These are phyloP conservation scores for Penicillium parvum DNA, from an alignment of 495 filamentous ascomycete genomes.

Conservation along the genomic window DNA sequence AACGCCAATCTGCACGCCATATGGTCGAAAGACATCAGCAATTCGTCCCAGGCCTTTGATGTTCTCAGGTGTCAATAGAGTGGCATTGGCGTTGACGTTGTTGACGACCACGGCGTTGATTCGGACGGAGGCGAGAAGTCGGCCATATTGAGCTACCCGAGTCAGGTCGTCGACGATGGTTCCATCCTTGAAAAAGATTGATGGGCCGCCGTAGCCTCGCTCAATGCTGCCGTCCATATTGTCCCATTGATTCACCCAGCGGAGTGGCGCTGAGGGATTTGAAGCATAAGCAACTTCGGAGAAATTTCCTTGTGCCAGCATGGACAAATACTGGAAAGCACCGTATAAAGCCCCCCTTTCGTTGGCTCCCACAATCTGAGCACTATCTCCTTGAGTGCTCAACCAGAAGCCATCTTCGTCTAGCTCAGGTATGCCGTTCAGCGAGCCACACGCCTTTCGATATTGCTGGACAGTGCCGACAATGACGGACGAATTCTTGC, in stretches of 20 bases:
- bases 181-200: constrained; percentile 63
- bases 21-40: constrained; percentile 62
- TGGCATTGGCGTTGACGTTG: constrained; percentile 67
- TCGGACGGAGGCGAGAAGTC: constrained; percentile 61
- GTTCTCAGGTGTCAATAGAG: constrained; percentile 50
- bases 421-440: constrained; percentile 37
- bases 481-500: constrained; percentile 38
- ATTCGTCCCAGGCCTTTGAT: constrained; percentile 58
- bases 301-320: constrained; percentile 58
- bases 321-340: constrained; percentile 63
- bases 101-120: constrained; percentile 66
- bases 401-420: constrained; percentile 64
- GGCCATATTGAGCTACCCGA: constrained; percentile 58
- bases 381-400: constrained; percentile 34
- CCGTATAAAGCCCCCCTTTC: constrained; percentile 67
- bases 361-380: constrained; percentile 63
- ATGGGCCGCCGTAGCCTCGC: constrained; percentile 63
- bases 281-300: constrained; percentile 47
- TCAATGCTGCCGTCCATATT: constrained; percentile 69
- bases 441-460: constrained; percentile 30
- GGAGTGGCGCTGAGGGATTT: constrained; percentile 58
- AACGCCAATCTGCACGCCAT: constrained; percentile 61
- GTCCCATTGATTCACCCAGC: constrained; percentile 74
- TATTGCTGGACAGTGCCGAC: constrained; percentile 57
- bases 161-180: constrained; percentile 52